Conservation (phyloP, 2,329 filamentous ascomycete genomes). For the Colletotrichum tofieldiae region DNA sequence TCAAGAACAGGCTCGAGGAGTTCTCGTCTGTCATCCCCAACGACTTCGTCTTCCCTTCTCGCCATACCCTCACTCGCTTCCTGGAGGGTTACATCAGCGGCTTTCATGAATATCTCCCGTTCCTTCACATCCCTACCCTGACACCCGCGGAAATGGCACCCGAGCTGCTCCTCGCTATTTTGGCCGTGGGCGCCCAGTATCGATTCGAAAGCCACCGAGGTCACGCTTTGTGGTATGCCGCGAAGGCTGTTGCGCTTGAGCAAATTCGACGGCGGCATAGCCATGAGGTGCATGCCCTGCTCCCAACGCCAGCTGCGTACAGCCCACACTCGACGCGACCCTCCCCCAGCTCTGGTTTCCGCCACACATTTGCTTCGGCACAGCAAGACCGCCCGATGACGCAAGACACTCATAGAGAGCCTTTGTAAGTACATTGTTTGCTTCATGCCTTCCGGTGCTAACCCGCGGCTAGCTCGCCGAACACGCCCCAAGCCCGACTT, state of each 20-base stretch:
- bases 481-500: slow-evolving; percentile 71
- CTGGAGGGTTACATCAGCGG: slow-evolving; percentile 80
- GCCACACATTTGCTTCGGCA: slow-evolving; percentile 72
- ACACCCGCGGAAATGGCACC: slow-evolving; percentile 75
- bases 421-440: slow-evolving; percentile 64
- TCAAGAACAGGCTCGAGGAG: slow-evolving; percentile 73
- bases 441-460: background rate
- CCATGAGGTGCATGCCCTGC: slow-evolving; percentile 69
- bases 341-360: slow-evolving; percentile 70
- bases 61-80: slow-evolving; percentile 78
- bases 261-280: slow-evolving; percentile 72
- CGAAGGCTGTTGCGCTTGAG: slow-evolving; percentile 71
- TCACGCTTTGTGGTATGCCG: slow-evolving; percentile 74
- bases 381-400: slow-evolving; percentile 71
- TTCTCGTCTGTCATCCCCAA: slow-evolving; percentile 73
- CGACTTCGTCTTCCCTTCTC: slow-evolving; percentile 78
- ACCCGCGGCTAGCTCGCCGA: slow-evolving; percentile 64
- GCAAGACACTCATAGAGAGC: slow-evolving; percentile 72
- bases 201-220: slow-evolving; percentile 73
- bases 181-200: slow-evolving; percentile 78
- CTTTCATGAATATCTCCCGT: slow-evolving; percentile 71
- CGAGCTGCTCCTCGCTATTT: slow-evolving; percentile 77
- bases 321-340: slow-evolving; percentile 73
- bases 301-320: slow-evolving; percentile 72
- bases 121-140: slow-evolving; percentile 79